These are phyloP conservation scores for Blastosporella zonata DNA, from an alignment of 1,284 basidiomycete species.

Conservation along the genomic window DNA sequence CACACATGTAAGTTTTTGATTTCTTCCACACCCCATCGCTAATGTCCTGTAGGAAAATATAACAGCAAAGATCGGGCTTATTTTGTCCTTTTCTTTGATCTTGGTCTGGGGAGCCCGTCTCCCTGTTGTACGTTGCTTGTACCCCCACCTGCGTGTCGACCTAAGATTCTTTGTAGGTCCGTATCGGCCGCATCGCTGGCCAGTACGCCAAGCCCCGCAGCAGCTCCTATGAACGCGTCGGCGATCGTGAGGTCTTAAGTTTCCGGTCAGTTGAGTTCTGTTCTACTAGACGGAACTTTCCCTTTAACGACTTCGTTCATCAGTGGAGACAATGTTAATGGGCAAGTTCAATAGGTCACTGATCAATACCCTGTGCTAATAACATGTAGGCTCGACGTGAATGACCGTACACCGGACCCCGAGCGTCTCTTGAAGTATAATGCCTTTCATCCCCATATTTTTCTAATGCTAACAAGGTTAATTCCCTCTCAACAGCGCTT, in stretches of 20 bases:
- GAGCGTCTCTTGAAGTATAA: conserved; percentile 74
- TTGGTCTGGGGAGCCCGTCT: conserved; percentile 90
- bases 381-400: conserved; percentile 52
- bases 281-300: neutral
- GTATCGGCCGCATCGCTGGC: conserved; percentile 90
- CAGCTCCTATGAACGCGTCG: conserved; percentile 79
- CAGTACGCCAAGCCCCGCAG: conserved; percentile 97
- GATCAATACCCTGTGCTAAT: conserved; percentile 1
- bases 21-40: neutral
- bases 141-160: neutral
- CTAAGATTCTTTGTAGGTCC: conserved; percentile 46
- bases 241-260: conserved; percentile 68
- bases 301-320: neutral
- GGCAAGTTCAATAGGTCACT: conserved; percentile 42
- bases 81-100: conserved; percentile 93
- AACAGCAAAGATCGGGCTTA: conserved; percentile 90
- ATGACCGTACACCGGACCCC: conserved; percentile 86
- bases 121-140: conserved; percentile 63
- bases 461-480: neutral
- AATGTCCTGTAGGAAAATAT: conserved; percentile 81
- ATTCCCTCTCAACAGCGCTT: conserved; percentile 56
- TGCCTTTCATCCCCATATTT: neutral
- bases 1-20: conserved; percentile 59
- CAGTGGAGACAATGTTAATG: conserved; percentile 97
- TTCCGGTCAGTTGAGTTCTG: conserved; percentile 57